phyloP scores from a whole-genome alignment of 345 rosid species.

The Bruguiera sexangula region DNA sequence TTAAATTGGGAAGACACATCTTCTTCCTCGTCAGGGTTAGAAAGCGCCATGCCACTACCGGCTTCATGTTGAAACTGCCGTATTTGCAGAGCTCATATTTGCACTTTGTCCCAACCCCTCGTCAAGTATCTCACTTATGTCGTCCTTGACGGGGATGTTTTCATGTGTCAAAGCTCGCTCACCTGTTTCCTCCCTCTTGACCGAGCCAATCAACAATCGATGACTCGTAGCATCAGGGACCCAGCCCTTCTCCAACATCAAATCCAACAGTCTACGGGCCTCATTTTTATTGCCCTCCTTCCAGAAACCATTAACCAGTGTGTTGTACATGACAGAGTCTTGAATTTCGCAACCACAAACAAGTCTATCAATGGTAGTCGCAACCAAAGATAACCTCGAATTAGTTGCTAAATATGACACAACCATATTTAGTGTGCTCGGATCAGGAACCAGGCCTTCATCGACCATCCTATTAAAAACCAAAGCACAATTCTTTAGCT shows the following conservation, averaged over 20 bases:
- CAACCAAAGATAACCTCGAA: conserved; percentile 27
- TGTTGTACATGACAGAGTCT: conserved; percentile 30
- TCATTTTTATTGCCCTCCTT: conserved; percentile 40
- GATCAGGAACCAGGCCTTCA: conserved; percentile 39
- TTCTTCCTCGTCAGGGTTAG: too few species aligned
- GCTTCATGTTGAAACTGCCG: too few species aligned
- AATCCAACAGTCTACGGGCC: conserved; percentile 36
- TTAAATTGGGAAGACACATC: too few species aligned
- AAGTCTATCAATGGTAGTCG: conserved; percentile 25
- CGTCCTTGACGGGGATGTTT: conserved; percentile 28
- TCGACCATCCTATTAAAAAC: conserved; percentile 39
- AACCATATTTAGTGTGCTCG: conserved; percentile 22
- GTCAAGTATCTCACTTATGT: conserved; percentile 36
- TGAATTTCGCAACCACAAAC: conserved; percentile 20
- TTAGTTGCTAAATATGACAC: conserved; percentile 27
- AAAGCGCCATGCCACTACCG: too few species aligned
- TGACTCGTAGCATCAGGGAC: conserved; percentile 46
- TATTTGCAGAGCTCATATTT: too few species aligned
- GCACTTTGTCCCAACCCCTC: conserved; percentile 29
- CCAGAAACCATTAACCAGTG: conserved; percentile 42
- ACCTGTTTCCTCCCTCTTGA: conserved; percentile 19
- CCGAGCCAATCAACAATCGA: conserved; percentile 40
- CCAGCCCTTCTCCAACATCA: conserved; percentile 57
- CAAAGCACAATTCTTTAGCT: conserved; percentile 30
- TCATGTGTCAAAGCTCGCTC: conserved; percentile 6